Evolutionary conservation across 1,284 basidiomycete genomes (phyloP).

Genomic region (Rhodotorula glutinis): DNA sequence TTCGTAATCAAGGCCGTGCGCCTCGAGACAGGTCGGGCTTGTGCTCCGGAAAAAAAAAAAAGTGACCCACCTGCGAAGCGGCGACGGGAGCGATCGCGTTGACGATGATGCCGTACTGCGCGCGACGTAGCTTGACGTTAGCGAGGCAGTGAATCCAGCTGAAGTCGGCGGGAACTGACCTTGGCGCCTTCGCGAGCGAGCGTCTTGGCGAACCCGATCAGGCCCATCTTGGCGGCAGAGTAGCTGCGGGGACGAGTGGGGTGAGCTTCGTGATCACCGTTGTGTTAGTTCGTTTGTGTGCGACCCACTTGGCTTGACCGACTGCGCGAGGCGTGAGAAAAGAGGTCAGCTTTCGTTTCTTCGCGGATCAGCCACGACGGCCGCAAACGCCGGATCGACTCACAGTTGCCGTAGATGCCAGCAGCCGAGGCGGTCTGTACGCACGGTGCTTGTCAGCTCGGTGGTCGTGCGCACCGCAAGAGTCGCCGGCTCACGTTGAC

Average conservation of each 20-base stretch:
- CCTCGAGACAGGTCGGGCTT: too few relatives aligned
- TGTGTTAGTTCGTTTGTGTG: constrained; percentile 8
- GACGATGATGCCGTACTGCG: constrained; percentile 82
- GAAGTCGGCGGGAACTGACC: too few relatives aligned
- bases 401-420: constrained; percentile 63
- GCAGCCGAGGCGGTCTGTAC: constrained; percentile 72
- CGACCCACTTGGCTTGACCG: constrained; percentile 16
- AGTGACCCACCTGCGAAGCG: constrained; percentile 53
- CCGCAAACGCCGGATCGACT: too few relatives aligned
- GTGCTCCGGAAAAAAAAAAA: neutral
- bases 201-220: constrained; percentile 86
- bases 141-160: too few relatives aligned
- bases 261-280: constrained; percentile 54
- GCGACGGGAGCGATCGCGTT: constrained; percentile 83
- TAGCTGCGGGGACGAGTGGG: constrained; percentile 45
- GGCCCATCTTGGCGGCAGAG: constrained; percentile 66
- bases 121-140: too few relatives aligned
- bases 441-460: neutral
- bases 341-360: too few relatives aligned
- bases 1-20: too few relatives aligned
- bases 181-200: constrained; percentile 59
- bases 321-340: neutral
- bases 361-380: too few relatives aligned
- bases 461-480: too few relatives aligned
- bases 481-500: constrained; percentile 69